These are phyloP conservation scores for Thermothielavioides terrestris DNA, from an alignment of 495 filamentous ascomycete species.

Conservation along the genomic window DNA sequence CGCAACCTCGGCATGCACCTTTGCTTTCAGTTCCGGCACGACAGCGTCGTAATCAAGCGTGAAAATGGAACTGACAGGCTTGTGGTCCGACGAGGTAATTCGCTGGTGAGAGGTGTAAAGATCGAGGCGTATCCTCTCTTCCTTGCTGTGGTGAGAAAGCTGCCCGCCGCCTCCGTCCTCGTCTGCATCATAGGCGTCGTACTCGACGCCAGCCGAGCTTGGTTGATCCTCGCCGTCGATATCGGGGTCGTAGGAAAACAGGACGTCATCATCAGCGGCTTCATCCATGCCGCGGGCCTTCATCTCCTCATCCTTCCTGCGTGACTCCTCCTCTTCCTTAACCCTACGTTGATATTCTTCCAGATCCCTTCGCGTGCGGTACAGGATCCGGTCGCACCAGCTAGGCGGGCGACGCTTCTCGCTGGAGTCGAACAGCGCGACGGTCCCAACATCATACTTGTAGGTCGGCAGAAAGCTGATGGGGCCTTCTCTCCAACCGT, in stretches of 20 bases:
- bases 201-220: conserved; percentile 39
- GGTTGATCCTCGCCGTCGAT: conserved; percentile 47
- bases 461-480: conserved; percentile 90
- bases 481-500: conserved; percentile 84
- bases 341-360: conserved; percentile 59
- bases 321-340: conserved; percentile 55
- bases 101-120: conserved; percentile 80
- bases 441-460: conserved; percentile 92
- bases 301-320: conserved; percentile 76
- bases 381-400: conserved; percentile 98
- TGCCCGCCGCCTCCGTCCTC: conserved; percentile 36
- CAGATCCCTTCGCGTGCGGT: conserved; percentile 61
- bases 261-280: conserved; percentile 67
- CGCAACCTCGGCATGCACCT: conserved; percentile 78
- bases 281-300: conserved; percentile 67
- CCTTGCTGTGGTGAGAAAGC: conserved; percentile 45
- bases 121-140: conserved; percentile 59
- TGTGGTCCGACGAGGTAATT: conserved; percentile 90
- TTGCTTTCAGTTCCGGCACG: conserved; percentile 69
- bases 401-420: conserved; percentile 88
- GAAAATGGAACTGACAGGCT: conserved; percentile 77
- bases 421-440: conserved; percentile 86
- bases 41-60: conserved; percentile 76
- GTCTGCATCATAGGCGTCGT: conserved; percentile 54
- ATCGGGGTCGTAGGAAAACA: conserved; percentile 87